These are phyloP conservation scores for Trypanosoma lewisi DNA, from an alignment of 208 protist genomes.

Conservation along the genomic window DNA sequence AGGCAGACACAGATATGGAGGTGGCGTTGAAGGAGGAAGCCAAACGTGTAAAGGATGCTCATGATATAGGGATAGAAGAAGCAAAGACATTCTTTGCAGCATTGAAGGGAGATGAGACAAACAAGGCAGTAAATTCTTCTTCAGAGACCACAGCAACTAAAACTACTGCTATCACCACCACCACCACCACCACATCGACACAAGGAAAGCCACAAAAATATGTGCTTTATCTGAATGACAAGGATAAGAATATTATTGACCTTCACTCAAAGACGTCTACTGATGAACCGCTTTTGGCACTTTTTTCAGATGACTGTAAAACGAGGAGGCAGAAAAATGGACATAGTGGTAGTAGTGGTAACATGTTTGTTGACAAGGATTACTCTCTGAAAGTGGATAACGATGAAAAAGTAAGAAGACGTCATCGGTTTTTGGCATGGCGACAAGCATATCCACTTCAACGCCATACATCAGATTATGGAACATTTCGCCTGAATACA, in stretches of 20 bases:
- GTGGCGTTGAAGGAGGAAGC: slow-evolving; percentile 54
- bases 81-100: slow-evolving; percentile 41
- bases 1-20: slow-evolving; percentile 45
- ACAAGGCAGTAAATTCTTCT: neutral
- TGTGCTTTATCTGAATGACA: slow-evolving; percentile 16
- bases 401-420: slow-evolving; percentile 16
- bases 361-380: neutral
- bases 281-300: slow-evolving; percentile 6
- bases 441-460: slow-evolving; percentile 36
- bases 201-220: slow-evolving; percentile 19
- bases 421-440: slow-evolving; percentile 63
- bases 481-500: slow-evolving; percentile 67
- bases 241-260: neutral
- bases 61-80: slow-evolving; percentile 38
- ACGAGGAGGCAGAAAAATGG: neutral
- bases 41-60: slow-evolving; percentile 44
- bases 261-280: neutral
- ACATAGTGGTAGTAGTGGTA: neutral
- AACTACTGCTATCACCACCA: too few relatives aligned
- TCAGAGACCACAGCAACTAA: neutral
- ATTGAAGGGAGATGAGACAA: neutral
- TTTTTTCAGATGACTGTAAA: neutral
- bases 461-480: slow-evolving; percentile 36
- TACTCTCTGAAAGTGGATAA: neutral
- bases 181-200: neutral